A percentile compares a stretch with the other conserved stretches of the same genome.
Conservation (phyloP, 495 filamentous ascomycete species). For the Tuber umbilicatum region DNA sequence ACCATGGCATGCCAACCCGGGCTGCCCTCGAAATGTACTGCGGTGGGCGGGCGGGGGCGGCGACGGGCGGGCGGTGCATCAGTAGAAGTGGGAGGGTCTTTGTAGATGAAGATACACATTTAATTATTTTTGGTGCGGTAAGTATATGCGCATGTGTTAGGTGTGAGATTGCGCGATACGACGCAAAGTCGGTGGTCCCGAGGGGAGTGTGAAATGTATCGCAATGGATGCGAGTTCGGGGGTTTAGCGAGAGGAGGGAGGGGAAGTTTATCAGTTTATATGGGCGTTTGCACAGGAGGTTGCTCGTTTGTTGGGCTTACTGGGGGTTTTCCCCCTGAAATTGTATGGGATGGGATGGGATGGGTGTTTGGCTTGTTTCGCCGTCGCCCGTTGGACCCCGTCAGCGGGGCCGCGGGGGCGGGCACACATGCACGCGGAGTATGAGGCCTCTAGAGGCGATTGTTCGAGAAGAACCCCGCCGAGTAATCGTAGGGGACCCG, state of each 20-base stretch:
- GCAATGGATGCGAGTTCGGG: neutral
- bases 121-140: neutral
- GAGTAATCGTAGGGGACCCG: neutral
- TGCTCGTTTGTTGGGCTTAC: neutral
- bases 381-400: neutral
- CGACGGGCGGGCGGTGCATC: neutral
- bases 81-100: neutral
- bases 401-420: neutral
- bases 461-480: neutral
- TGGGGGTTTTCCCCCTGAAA: neutral
- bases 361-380: neutral
- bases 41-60: neutral
- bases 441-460: neutral
- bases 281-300: neutral
- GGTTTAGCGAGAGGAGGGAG: neutral
- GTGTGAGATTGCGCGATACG: neutral
- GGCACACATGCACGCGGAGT: neutral
- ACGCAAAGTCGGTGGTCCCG: neutral
- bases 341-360: neutral
- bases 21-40: neutral
- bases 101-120: neutral
- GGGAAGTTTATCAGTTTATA: neutral
- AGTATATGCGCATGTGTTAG: neutral
- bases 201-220: neutral
- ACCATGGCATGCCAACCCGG: neutral